These are phyloP conservation scores for Mycena venus DNA, from an alignment of 768 basidiomycete species.

Conservation along the genomic window DNA sequence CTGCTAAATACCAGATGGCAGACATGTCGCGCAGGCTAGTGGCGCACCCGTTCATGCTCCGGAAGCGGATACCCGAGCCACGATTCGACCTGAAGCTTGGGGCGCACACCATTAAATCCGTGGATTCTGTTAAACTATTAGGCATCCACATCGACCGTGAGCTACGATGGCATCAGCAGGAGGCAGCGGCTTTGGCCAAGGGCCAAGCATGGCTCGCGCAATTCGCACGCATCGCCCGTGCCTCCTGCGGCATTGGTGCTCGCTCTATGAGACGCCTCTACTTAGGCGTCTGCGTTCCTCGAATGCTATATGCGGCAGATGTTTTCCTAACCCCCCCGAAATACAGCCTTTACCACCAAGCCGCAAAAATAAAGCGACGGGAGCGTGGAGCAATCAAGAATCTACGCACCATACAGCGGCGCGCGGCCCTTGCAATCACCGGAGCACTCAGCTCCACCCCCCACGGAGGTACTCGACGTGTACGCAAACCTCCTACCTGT, in stretches of 20 bases:
- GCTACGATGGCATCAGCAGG: slow-evolving; percentile 42
- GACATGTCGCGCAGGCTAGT: slow-evolving; percentile 5
- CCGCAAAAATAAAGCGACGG: no score
- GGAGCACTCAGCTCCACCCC: slow-evolving; percentile 28
- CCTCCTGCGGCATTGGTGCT: slow-evolving; percentile 16
- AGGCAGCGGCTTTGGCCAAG: slow-evolving; percentile 29
- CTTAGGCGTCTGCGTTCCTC: slow-evolving; percentile 30
- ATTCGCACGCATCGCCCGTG: slow-evolving; percentile 23
- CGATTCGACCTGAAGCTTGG: neutral
- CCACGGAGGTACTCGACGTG: slow-evolving; percentile 23
- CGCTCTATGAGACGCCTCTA: slow-evolving; percentile 27
- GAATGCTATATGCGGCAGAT: slow-evolving; percentile 38
- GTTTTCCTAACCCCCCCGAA: slow-evolving; percentile 24
- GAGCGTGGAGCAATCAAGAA: neutral
- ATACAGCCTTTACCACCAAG: neutral
- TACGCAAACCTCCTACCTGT: neutral
- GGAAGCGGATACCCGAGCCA: neutral
- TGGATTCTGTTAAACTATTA: slow-evolving; percentile 39
- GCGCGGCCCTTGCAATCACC: slow-evolving; percentile 30
- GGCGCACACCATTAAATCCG: slow-evolving; percentile 31
- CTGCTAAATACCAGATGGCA: slow-evolving; percentile 36
- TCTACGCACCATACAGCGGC: slow-evolving; percentile 32
- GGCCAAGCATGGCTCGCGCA: slow-evolving; percentile 34
- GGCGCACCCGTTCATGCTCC: neutral
- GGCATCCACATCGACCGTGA: slow-evolving; percentile 49